Base-by-base conservation (phyloP, 495 filamentous ascomycete genomes). In the Staphylotrichum longicolle region DNA sequence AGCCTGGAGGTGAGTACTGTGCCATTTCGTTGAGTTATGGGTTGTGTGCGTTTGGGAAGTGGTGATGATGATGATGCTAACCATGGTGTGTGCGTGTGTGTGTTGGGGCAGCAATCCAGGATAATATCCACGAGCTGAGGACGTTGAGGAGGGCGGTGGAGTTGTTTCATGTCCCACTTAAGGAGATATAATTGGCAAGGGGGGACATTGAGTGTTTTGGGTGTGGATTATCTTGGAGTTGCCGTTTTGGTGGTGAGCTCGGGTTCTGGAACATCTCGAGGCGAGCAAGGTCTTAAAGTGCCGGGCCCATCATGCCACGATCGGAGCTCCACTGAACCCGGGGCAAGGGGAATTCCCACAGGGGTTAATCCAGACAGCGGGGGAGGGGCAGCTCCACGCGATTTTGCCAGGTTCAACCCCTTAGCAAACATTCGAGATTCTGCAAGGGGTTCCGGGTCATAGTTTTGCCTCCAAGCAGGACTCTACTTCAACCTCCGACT, bases 401-500 rank as follows among this genome's bases (percentile, higher is more conserved):
- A 7, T 45, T 27, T 34, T 4, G 42, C n/a, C 45, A 9, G 45
- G 20, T 27, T 27, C 0, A 1, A 27, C 20, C 20, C 20, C 20
- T 27, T 27, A 27, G 1, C 20, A 27, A 27, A 27, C 20, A 27
- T 27, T 27, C 20, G 20, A 27, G 20, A 27, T 27, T 27, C 20
- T 27, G 20, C 20, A 27, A 27, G 20, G 20, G 20, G 20, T n/a
- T 10, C 44, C 67, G 67, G 67, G 64, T 62, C 61, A 69, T 64
- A 44, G 67, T 69, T 69, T 67, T 63, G 63, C 67, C 67, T 66
- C 61, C 46, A 62, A 27, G 20, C 45, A 37, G 34, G 39, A 39
- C 35, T 45, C 10, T 37, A 69, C 30, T 64, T 62, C 58, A 67
- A 67, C 59, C 60, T 56, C 67, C 64, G 62, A 58, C 47, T 48